Base-by-base conservation (phyloP, 805 yeast genomes). In the Sungouiella thailandica region DNA sequence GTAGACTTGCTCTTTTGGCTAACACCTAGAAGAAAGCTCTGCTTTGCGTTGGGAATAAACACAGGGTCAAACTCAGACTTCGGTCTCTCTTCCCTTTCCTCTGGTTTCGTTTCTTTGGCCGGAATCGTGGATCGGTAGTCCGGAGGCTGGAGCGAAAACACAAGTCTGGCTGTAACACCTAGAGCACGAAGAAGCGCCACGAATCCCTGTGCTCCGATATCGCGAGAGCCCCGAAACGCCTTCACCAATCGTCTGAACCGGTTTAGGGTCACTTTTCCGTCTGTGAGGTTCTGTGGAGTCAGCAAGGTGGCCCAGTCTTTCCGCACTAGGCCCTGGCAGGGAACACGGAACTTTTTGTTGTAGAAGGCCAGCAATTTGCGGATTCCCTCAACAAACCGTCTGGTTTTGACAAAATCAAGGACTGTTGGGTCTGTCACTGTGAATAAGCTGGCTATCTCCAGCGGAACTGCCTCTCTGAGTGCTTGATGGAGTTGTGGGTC, bases 121-220 rank as follows among this genome's bases (percentile, higher is more conserved):
- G 50, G 49, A 4, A 37, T 23, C 5, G 42, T 23, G 2, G 50
- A 46, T 7, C 47, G 28, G 30, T 31, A 84, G 53, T 93, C 96
- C 0, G 96, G 89, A 0, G 96, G 93, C 52, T 93, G 98, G 20
- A 89, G 50, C 0, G 96, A 89, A 47, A 81, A 80, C 0, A 88
- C 78, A 17, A 93, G 58, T 28, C 98, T 65, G 1, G 90, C 79
- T 26, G 78, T 71, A 9, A 93, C 61, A 1, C 82, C 83, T 9
- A 83, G 57, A 1, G 93, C 68, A 42, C 97, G 60, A 28, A 87
- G 54, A 1, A 90, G 48, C 0, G 84, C 76, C 11, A 87, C 86
- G 60, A 86, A 89, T 0, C 96, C 97, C 50, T 86, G 96, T 0
- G 93, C 88, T 0, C 83, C 82, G 5, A 85, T 37, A 52, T 90